phyloP scores from a whole-genome alignment of 2,329 filamentous ascomycete species.

The Fusarium austroafricanum region DNA sequence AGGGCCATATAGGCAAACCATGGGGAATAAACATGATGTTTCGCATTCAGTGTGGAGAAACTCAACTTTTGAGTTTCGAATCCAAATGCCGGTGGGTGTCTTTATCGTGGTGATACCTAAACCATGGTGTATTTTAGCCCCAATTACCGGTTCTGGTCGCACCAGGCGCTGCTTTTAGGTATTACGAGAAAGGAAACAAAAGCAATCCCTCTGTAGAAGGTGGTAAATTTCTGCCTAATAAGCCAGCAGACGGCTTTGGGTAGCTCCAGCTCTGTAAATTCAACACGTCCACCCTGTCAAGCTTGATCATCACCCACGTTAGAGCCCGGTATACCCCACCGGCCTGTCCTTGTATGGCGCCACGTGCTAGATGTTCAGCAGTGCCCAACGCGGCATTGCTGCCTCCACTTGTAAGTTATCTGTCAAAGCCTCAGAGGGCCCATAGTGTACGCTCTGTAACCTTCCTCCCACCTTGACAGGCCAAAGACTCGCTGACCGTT shows the following conservation, averaged over 20 bases:
- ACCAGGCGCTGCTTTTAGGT: background rate
- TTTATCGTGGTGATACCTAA: slow-evolving; percentile 16
- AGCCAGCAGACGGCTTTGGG: slow-evolving; percentile 15
- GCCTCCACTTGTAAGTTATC: slow-evolving; percentile 21
- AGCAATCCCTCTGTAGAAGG: slow-evolving; percentile 4
- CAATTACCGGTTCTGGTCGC: background rate
- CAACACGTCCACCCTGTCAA: slow-evolving; percentile 23
- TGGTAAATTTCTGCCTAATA: slow-evolving; percentile 32
- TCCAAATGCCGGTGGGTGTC: slow-evolving; percentile 8
- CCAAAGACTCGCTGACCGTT: slow-evolving; percentile 1
- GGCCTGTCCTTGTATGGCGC: slow-evolving; percentile 44
- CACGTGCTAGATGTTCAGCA: slow-evolving; percentile 44
- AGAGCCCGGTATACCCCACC: slow-evolving; percentile 37
- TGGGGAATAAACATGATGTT: slow-evolving; percentile 30
- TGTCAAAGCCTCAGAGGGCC: slow-evolving; percentile 14
- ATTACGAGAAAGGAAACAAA: slow-evolving; percentile 2
- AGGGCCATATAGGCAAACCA: slow-evolving; percentile 15
- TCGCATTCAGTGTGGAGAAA: slow-evolving; percentile 32
- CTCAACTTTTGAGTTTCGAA: slow-evolving; percentile 10
- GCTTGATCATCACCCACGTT: slow-evolving; percentile 35
- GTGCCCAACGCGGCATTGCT: slow-evolving; percentile 38
- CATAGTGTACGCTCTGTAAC: slow-evolving; percentile 24
- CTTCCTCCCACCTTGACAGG: slow-evolving; percentile 11
- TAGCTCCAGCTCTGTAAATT: slow-evolving; percentile 6
- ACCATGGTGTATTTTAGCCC: slow-evolving; percentile 7